These are phyloP conservation scores for Urostyla sp. DNA, from an alignment of 73 alveolate species.

Conservation along the genomic window DNA sequence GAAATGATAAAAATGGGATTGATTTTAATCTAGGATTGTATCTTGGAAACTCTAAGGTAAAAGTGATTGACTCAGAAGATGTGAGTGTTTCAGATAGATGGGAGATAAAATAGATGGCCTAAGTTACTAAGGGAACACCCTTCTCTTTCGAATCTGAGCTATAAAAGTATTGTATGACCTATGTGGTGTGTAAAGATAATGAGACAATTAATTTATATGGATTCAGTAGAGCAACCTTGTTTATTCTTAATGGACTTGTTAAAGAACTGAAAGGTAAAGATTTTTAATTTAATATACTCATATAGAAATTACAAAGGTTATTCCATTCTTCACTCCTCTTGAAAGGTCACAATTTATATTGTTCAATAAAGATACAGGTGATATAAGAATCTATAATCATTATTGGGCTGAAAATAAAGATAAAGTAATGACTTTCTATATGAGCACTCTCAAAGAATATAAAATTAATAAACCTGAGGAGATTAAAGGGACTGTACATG, in stretches of 20 bases:
- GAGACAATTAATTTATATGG: conserved; percentile 39
- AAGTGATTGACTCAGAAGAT: conserved; percentile 27
- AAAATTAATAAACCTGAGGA: background rate
- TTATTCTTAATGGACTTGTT: conserved; percentile 15
- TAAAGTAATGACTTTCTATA: background rate
- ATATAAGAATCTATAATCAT: conserved; percentile 43
- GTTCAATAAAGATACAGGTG: conserved; percentile 33
- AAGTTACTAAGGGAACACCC: conserved; percentile 11
- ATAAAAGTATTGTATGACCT: conserved; percentile 13
- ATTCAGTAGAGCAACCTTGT: conserved; percentile 39
- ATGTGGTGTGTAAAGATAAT: conserved; percentile 14
- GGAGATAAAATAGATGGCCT: conserved; percentile 25
- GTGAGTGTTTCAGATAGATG: conserved; percentile 3
- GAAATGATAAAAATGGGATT: too few species aligned
- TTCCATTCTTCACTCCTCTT: conserved; percentile 42
- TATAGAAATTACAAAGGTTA: conserved; percentile 6
- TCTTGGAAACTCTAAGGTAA: conserved; percentile 25
- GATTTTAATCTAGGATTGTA: conserved; percentile 37
- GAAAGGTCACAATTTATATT: conserved; percentile 38
- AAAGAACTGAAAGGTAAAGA: background rate
- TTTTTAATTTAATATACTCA: too few species aligned
- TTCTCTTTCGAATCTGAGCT: conserved; percentile 21
- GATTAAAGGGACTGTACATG: background rate
- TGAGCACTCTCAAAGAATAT: background rate
- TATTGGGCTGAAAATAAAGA: conserved; percentile 43